Evolutionary conservation across 768 basidiomycete genomes (phyloP), one percentile per base, ranked within the genome.

Genomic region (Pisolithus sp.): DNA sequence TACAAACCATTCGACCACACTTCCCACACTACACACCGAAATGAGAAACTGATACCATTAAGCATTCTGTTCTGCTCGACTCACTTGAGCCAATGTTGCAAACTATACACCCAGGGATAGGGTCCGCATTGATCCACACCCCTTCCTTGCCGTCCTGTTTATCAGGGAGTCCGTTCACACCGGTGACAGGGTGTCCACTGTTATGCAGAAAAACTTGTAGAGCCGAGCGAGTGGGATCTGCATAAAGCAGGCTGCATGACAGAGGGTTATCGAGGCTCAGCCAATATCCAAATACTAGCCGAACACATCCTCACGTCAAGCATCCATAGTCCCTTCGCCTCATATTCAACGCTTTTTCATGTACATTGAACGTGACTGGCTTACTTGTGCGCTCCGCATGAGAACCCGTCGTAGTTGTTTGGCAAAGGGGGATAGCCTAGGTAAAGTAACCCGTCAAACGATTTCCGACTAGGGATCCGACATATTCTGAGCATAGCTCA

Each of bases 51-150:
- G 31, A 5, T n/a, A 20, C 30, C 44, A 24, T 18, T 39, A 24
- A 31, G 31, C 1, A 28, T 38, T 36, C 12, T 17, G 28, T 34
- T 34, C 20, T 24, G 39, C 48, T 37, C 9, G 28, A 69, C 85
- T 64, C 53, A 89, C 92, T 95, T 74, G 91, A 87, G 21, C 93
- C 93, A 38, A 96, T 84, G 60, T 96, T 96, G 66, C 90, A 92
- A 18, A 96, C 89, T 7, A 95, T 73, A 56, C 88, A 89, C 8
- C 83, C 86, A 13, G 82, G 82, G 20, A 89, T 77, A 0, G 93
- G 93, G 65, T 93, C 84, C 0, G 89, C 92, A 45, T 81, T 79
- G 48, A 94, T 84, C 92, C 93, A 95, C 2, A 74, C 57, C 2
- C 87, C 85, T 49, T 78, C 73, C 53, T 81, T 77, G 23, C 70